Evolutionary conservation across 805 yeast genomes (phyloP).

Genomic region (Candida schatavii): DNA sequence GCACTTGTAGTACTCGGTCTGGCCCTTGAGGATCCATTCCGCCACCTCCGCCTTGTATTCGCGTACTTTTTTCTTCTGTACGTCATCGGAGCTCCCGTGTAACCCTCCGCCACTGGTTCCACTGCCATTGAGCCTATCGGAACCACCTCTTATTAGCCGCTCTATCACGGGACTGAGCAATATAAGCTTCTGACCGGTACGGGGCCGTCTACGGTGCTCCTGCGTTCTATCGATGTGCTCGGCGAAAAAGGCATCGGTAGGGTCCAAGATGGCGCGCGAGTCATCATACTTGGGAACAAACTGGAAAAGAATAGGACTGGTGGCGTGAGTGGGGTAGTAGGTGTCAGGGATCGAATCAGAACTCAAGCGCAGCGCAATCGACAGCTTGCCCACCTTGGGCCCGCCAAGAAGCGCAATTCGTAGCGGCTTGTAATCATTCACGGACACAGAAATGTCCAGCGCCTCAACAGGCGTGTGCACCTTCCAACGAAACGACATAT

Average conservation of each 20-base stretch:
- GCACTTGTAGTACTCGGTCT: conserved; percentile 2
- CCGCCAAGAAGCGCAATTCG: conserved; percentile 63
- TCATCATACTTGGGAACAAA: conserved; percentile 39
- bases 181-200: conserved; percentile 5
- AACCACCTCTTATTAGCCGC: background rate
- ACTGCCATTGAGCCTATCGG: background rate
- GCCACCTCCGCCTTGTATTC: background rate
- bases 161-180: conserved; percentile 27
- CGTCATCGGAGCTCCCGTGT: background rate
- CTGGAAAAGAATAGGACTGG: conserved; percentile 56
- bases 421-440: conserved; percentile 40
- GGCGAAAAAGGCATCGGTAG: conserved; percentile 8
- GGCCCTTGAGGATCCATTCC: background rate
- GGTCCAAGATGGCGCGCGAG: conserved; percentile 23
- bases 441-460: background rate
- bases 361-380: conserved; percentile 49
- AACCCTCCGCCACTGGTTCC: background rate
- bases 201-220: background rate
- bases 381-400: conserved; percentile 57
- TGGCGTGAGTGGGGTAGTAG: conserved; percentile 69
- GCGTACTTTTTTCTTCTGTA: background rate
- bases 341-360: conserved; percentile 57
- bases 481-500: background rate
- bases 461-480: background rate
- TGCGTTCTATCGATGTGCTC: conserved; percentile 4